Evolutionary conservation across 805 yeast species (phyloP), one percentile per base, ranked within the genome.

Genomic region (Sugiyamaella lignohabitans): DNA sequence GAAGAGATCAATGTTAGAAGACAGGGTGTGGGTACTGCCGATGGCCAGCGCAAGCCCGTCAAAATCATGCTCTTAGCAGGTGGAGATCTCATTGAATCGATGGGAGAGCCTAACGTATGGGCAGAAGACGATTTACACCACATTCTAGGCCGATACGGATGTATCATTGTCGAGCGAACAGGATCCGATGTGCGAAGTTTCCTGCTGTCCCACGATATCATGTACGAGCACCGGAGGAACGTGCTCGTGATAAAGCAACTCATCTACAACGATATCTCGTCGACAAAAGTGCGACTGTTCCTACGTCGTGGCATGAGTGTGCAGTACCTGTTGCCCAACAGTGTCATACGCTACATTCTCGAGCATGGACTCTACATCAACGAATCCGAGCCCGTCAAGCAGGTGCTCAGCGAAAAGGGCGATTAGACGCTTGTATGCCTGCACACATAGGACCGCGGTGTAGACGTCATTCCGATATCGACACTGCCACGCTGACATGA

Each of bases 101-200:
- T 93, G 98, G 98, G 98, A n/a, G 98, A 93, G 66, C 98, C 98
- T 19, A 93, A 91, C 59, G 98, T 93, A 34, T 93, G 98, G 98
- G 95, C 95, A 1, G 98, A 91, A 63, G 83, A 76, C 48, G 98
- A 93, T 66, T 72, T 93, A 58, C 95, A 88, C 59, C 98, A 93
- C 63, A 93, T 93, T 40, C 73, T 93, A 55, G 98, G 98, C 22
- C 82, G 85, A 52, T 93, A 93, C 65, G 98, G 98, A 2, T 93
- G 98, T 69, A 70, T 93, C 52, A 93, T 93, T 42, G 96, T 93
- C 19, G 98, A 93, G 70, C 75, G 98, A 57, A 91, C 98, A 0
- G 98, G 98, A 4, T 75, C 93, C 6, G 98, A 93, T 67, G 98
- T 93, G 44, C 77, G 98, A 59, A 80, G 88, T 34, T 93, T 93